Percentiles rank a stretch among this genome's conserved stretches.
These are phyloP conservation scores for Brassica incana DNA, from an alignment of 345 rosid genomes.

Conservation along the genomic window DNA sequence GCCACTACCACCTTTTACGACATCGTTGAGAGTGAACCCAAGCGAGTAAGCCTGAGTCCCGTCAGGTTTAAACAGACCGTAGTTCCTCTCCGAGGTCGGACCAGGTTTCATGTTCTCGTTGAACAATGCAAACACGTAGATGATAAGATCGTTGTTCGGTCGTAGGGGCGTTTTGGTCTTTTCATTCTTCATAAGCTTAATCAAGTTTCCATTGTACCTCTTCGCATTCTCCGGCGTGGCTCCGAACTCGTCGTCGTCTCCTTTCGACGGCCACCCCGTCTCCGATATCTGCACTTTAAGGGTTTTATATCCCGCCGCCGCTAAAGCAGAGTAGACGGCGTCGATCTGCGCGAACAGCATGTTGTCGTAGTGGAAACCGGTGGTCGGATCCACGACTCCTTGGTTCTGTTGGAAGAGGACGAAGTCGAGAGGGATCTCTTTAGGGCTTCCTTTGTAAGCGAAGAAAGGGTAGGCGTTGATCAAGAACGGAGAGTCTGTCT, in stretches of 20 bases:
- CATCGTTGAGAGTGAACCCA: constrained; percentile 33
- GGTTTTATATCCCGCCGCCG: constrained; percentile 62
- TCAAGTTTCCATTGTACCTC: constrained; percentile 80
- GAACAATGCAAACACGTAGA: constrained; percentile 82
- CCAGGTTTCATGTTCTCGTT: constrained; percentile 97
- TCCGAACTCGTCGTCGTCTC: constrained; percentile 81
- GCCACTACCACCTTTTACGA: constrained; percentile 33
- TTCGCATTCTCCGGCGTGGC: constrained; percentile 81
- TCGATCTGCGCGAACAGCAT: constrained; percentile 94
- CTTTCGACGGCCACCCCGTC: constrained; percentile 98
- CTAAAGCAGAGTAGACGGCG: constrained; percentile 73
- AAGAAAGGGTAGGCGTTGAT: constrained; percentile 95
- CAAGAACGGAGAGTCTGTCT: constrained; percentile 69
- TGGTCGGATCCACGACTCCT: constrained; percentile 63
- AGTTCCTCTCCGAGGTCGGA: constrained; percentile 92
- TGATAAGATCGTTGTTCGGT: constrained; percentile 57
- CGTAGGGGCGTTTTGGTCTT: constrained; percentile 79
- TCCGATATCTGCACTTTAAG: constrained; percentile 75
- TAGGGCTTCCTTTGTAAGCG: constrained; percentile 83
- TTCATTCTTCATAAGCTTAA: constrained; percentile 55
- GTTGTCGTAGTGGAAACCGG: constrained; percentile 78
- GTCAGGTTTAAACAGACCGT: constrained; percentile 91
- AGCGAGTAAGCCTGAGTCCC: constrained; percentile 70
- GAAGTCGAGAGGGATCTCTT: constrained; percentile 68
- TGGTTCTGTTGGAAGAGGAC: constrained; percentile 76